Evolutionary conservation across 192 early-diverging fungal genomes (phyloP).

Genomic region (Podila minutissima): DNA sequence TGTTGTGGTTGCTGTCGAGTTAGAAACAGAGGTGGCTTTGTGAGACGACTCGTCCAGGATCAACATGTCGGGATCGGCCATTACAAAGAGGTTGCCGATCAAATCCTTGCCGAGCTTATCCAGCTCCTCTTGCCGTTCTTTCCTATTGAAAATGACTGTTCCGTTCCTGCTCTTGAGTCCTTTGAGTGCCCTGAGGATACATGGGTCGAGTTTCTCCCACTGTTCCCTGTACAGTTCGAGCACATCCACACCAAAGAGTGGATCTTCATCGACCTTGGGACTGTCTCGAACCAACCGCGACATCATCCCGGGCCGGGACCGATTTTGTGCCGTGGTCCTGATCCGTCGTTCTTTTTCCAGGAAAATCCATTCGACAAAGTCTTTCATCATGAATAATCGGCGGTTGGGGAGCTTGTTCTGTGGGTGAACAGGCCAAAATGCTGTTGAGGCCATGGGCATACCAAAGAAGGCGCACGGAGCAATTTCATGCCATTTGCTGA

Average conservation of each 20-base stretch:
- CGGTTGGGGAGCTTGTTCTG: constrained; percentile 17
- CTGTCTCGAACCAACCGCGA: too few species aligned
- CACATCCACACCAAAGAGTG: neutral
- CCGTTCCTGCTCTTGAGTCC: constrained; percentile 25
- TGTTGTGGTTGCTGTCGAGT: neutral
- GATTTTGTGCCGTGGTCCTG: neutral
- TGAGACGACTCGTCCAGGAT: constrained; percentile 4
- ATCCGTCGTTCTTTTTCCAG: constrained; percentile 21
- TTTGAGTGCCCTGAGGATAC: constrained; percentile 4
- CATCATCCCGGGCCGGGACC: neutral
- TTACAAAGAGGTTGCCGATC: constrained; percentile 13
- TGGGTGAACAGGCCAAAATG: constrained; percentile 35
- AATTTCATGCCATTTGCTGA: constrained; percentile 18
- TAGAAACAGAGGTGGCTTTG: neutral
- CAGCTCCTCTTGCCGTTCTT: constrained; percentile 27
- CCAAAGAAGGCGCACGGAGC: constrained; percentile 7
- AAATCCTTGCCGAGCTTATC: constrained; percentile 15
- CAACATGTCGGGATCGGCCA: constrained; percentile 26
- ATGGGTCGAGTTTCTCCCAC: constrained; percentile 22
- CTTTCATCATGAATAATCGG: constrained; percentile 10
- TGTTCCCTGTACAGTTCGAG: neutral
- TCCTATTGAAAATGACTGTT: constrained; percentile 22
- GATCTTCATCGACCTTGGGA: neutral
- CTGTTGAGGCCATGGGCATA: constrained; percentile 1
- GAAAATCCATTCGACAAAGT: constrained; percentile 43